These are phyloP conservation scores for Colletotrichum lini DNA, from an alignment of 2,329 filamentous ascomycete genomes.

Conservation along the genomic window DNA sequence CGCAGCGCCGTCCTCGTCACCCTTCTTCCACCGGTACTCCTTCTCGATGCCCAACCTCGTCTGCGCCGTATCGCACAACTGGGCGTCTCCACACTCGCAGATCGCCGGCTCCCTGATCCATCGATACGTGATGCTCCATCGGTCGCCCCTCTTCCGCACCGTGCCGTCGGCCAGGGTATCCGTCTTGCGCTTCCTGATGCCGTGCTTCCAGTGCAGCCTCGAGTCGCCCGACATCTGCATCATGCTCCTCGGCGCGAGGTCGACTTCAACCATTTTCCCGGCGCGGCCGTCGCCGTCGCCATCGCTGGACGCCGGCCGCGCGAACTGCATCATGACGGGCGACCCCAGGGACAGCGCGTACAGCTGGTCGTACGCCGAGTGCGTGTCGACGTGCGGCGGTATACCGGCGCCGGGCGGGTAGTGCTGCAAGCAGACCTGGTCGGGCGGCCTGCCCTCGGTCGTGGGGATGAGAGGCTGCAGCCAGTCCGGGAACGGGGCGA, in stretches of 20 bases:
- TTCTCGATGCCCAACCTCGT: constrained; percentile 60
- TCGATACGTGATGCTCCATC: constrained; percentile 70
- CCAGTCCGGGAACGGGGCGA: constrained; percentile 66
- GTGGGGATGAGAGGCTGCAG: constrained; percentile 62
- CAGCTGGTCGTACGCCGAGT: constrained; percentile 58
- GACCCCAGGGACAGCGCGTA: constrained; percentile 61
- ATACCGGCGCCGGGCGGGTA: constrained; percentile 73
- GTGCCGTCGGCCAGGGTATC: constrained; percentile 62
- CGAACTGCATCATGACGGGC: constrained; percentile 62
- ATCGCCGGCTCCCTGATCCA: constrained; percentile 63
- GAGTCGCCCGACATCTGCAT: constrained; percentile 65
- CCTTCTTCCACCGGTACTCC: constrained; percentile 65
- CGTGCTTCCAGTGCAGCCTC: constrained; percentile 69
- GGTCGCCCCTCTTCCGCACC: constrained; percentile 57
- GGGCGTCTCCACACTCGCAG: constrained; percentile 66
- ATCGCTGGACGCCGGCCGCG: constrained; percentile 42
- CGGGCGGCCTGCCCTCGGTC: constrained; percentile 60
- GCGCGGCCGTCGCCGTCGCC: background rate
- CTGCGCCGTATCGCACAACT: constrained; percentile 67
- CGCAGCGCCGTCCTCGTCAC: constrained; percentile 17
- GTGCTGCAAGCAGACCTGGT: constrained; percentile 73
- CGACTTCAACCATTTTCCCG: constrained; percentile 56
- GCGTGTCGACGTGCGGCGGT: constrained; percentile 73
- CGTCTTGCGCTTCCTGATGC: constrained; percentile 68
- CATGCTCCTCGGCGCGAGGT: constrained; percentile 64